Base-by-base conservation (phyloP, 2,329 filamentous ascomycete species). In the Aspergillus spinulosporus region DNA sequence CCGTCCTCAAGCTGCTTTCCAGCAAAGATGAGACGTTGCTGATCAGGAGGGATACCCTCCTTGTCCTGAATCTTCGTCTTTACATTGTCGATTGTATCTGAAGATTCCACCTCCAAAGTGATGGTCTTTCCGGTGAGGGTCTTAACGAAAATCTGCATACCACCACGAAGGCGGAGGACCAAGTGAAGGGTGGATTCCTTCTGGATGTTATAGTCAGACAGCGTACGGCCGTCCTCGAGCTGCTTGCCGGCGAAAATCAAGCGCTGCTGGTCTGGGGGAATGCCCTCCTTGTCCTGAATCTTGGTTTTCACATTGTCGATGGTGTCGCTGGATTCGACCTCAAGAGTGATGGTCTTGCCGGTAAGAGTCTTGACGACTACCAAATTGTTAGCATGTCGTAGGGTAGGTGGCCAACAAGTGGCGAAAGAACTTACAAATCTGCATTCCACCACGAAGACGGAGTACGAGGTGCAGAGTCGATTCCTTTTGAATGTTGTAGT, bases 241-340 rank as follows among this genome's bases (percentile, higher is more conserved):
- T 97, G 92, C 84, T 97, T 97, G 56, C 92, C 93, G 44, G 92
- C 92, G 66, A 97, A 97, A 74, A 97, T 97, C 65, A 97, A 77
- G 67, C 92, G 93, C 81, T 97, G 92, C 78, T 97, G 92, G 72
- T 97, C 92, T 8, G 92, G 92, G 46, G 92, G 93, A 55, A 97
- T 97, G 28, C 92, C 92, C 77, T 97, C 92, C 85, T 97, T 97
- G 71, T 97, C 92, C 77, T 97, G 92, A 43, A 97, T 97, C 84
- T 97, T 97, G 49, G 84, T 86, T 86, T 97, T 97, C 39, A 97
- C 92, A 61, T 96, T 96, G 81, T 96, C 92, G 76, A 96, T 96
- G 40, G 92, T 96, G 68, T 96, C 92, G 0, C 86, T 89, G 12
- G 82, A 84, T 72, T 87, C 84, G 5, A 87, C 84, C 73, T 87